Evolutionary conservation across 495 filamentous ascomycete species (phyloP).

Genomic region (Acidomyces sp.): DNA sequence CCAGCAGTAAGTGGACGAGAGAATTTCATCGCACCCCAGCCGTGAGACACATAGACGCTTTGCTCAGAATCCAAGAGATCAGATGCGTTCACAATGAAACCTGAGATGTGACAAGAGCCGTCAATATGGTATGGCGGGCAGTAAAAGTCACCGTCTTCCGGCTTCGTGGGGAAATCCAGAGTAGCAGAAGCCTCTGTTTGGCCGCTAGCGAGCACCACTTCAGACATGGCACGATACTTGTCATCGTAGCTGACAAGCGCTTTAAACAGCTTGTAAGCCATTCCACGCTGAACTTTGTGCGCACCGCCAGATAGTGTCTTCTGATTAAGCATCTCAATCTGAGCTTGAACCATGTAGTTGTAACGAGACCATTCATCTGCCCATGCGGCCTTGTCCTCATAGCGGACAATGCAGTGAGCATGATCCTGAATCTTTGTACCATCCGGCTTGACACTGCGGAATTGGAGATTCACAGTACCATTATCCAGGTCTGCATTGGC

Average conservation of each 20-base stretch:
- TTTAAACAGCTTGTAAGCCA: constrained; percentile 39
- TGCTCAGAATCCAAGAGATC: constrained; percentile 35
- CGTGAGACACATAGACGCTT: constrained; percentile 36
- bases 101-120: constrained; percentile 36
- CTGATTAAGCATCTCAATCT: constrained; percentile 31
- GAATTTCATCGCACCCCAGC: constrained; percentile 32
- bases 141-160: constrained; percentile 32
- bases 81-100: constrained; percentile 42
- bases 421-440: constrained; percentile 30
- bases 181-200: constrained; percentile 32
- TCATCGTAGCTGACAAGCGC: constrained; percentile 31
- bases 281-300: constrained; percentile 33
- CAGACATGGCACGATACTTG: constrained; percentile 33
- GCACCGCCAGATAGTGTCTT: constrained; percentile 31
- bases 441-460: constrained; percentile 29
- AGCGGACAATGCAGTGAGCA: constrained; percentile 28
- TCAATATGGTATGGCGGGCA: constrained; percentile 39
- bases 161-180: constrained; percentile 32
- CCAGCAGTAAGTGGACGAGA: constrained; percentile 26
- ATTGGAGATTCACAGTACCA: constrained; percentile 25
- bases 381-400: constrained; percentile 30
- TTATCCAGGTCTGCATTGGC: constrained; percentile 31
- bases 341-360: constrained; percentile 33
- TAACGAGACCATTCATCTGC: constrained; percentile 29
- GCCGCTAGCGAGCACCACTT: constrained; percentile 33